Percentiles rank a stretch among this genome's conserved stretches.
Conservation (phyloP, 805 yeast species). For the Ogataea nakhonphanomensis region DNA sequence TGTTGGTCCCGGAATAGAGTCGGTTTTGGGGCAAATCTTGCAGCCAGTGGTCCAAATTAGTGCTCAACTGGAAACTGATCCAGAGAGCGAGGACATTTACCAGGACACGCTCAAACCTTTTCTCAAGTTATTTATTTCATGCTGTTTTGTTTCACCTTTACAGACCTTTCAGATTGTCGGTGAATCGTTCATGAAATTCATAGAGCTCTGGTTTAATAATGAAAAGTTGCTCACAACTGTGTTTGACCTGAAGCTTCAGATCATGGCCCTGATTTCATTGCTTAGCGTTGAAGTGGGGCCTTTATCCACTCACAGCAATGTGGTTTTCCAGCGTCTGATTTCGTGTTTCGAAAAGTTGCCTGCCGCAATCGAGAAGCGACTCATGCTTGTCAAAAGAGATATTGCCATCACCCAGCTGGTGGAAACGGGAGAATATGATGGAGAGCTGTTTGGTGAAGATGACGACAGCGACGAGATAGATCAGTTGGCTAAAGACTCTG, state of each 20-base stretch:
- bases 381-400: conserved; percentile 42
- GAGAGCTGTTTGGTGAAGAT: conserved; percentile 16
- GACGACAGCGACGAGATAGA: conserved; percentile 29
- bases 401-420: conserved; percentile 29
- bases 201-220: conserved; percentile 47
- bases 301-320: conserved; percentile 24
- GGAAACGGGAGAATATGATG: conserved; percentile 34
- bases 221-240: conserved; percentile 46
- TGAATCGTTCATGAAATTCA: conserved; percentile 36
- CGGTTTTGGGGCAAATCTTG: conserved; percentile 17
- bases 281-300: conserved; percentile 34
- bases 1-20: conserved; percentile 15
- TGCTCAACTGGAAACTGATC: conserved; percentile 30
- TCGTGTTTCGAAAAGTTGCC: conserved; percentile 44
- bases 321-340: conserved; percentile 35
- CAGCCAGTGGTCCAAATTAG: conserved; percentile 24
- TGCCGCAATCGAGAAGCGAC: conserved; percentile 44
- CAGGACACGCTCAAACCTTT: conserved; percentile 25
- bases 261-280: conserved; percentile 42
- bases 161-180: conserved; percentile 37
- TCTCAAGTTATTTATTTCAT: conserved; percentile 41
- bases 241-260: conserved; percentile 53
- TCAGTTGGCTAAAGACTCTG: conserved; percentile 31
- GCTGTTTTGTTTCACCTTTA: conserved; percentile 38
- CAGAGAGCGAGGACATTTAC: conserved; percentile 18